Evolutionary conservation across 148 eudicot genomes (phyloP).

Genomic region (Fagopyrum tataricum): DNA sequence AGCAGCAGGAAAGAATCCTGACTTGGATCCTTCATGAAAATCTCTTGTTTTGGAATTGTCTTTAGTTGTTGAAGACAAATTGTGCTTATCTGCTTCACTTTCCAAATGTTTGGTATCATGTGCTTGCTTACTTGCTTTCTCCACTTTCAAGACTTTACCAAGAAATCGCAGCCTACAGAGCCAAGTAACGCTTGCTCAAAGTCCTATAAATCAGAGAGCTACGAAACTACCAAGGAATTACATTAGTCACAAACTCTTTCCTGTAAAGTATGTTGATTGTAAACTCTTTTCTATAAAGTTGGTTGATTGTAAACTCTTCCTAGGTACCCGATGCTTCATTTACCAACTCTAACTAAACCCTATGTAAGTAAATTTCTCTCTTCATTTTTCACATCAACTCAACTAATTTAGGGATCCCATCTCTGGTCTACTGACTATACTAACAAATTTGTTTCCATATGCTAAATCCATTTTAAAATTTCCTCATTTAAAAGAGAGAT

Average conservation of each 20-base stretch:
- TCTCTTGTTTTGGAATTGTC: slow-evolving; percentile 27
- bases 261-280: not conserved
- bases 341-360: not conserved
- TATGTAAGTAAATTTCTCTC: not conserved
- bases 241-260: not conserved
- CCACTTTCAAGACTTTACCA: slow-evolving; percentile 80
- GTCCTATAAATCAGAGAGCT: not conserved
- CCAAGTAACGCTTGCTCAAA: slow-evolving; percentile 1
- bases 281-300: not conserved
- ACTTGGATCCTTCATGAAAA: slow-evolving; percentile 24
- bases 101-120: slow-evolving; percentile 29
- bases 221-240: not conserved
- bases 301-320: not conserved
- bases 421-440: not conserved
- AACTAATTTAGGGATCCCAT: not conserved
- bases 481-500: not conserved
- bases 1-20: slow-evolving; percentile 24
- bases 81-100: slow-evolving; percentile 27
- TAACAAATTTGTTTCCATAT: not conserved
- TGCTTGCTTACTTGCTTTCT: slow-evolving; percentile 50
- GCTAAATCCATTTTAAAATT: not conserved
- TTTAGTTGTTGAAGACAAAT: slow-evolving; percentile 19
- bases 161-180: slow-evolving; percentile 61
- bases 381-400: not conserved
- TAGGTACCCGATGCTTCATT: not conserved